A percentile compares a stretch with the other conserved stretches of the same genome.
phyloP scores from a whole-genome alignment of 371 early-diverging fungal genomes.

The Rozella allomycis region DNA sequence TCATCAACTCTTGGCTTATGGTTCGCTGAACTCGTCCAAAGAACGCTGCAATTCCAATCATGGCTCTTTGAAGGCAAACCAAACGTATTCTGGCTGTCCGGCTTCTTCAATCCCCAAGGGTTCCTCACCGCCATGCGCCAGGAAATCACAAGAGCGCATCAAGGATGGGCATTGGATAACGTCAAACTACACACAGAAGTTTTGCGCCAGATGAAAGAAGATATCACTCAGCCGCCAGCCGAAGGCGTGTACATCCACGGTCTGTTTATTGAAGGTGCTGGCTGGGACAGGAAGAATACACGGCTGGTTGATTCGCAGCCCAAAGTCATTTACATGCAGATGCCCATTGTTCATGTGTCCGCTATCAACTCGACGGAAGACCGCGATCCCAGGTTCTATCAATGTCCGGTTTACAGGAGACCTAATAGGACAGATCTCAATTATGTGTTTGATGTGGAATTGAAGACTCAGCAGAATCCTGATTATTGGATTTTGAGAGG shows the following conservation, averaged over 20 bases:
- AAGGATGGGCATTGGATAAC: constrained; percentile 36
- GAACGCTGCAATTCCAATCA: constrained; percentile 23
- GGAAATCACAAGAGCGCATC: constrained; percentile 27
- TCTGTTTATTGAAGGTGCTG: constrained; percentile 35
- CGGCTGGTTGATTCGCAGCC: constrained; percentile 29
- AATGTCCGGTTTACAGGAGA: constrained; percentile 30
- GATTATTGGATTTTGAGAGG: constrained; percentile 26
- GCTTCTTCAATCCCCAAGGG: constrained; percentile 36
- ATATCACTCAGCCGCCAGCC: constrained; percentile 24
- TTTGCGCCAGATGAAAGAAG: constrained; percentile 40
- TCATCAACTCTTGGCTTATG: constrained; percentile 25
- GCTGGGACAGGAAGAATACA: constrained; percentile 34
- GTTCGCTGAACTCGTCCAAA: constrained; percentile 24
- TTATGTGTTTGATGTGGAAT: constrained; percentile 32
- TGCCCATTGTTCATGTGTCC: constrained; percentile 31
- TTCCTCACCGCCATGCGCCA: constrained; percentile 38
- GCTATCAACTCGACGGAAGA: constrained; percentile 29
- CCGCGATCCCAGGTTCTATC: constrained; percentile 27
- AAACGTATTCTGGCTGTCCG: constrained; percentile 29
- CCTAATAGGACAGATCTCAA: constrained; percentile 13
- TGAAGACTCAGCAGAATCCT: constrained; percentile 24
- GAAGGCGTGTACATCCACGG: constrained; percentile 39
- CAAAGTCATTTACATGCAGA: constrained; percentile 26
- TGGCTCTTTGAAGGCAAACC: constrained; percentile 35
- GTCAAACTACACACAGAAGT: constrained; percentile 31